These are phyloP conservation scores for Capronia americana DNA, from an alignment of 2,329 filamentous ascomycete species.

Conservation along the genomic window DNA sequence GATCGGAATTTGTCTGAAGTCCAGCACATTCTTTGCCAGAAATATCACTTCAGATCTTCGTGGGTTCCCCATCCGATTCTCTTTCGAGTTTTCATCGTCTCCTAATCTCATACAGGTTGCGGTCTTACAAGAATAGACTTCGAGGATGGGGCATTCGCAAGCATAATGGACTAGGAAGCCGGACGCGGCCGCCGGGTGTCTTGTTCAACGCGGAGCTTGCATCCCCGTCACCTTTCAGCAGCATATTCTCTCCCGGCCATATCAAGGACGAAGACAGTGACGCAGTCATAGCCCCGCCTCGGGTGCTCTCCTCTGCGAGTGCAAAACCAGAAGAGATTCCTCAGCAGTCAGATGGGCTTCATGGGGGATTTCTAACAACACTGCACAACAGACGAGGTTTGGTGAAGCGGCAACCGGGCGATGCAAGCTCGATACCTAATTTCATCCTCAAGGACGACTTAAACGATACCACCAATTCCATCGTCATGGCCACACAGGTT, in stretches of 20 bases:
- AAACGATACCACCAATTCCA: neutral
- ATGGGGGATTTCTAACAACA: neutral
- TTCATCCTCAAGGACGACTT: slow-evolving; percentile 9
- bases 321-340: too few relatives aligned
- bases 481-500: slow-evolving; percentile 7
- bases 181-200: neutral
- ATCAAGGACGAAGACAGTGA: slow-evolving; percentile 3
- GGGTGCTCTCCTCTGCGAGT: neutral
- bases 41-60: slow-evolving; percentile 14
- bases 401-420: neutral
- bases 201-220: neutral
- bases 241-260: neutral
- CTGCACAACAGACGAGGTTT: neutral
- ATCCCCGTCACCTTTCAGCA: neutral
- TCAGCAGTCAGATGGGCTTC: neutral
- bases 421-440: neutral
- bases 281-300: neutral
- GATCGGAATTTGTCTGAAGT: slow-evolving; percentile 13
- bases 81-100: neutral
- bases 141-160: slow-evolving; percentile 16
- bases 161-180: neutral
- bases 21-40: slow-evolving; percentile 12
- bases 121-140: slow-evolving; percentile 16
- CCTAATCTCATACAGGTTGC: slow-evolving; percentile 6
- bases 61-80: neutral